Evolutionary conservation across 371 early-diverging fungal species (phyloP), one percentile per base, ranked within the genome.

Genomic region (Apophysomyces sp.): DNA sequence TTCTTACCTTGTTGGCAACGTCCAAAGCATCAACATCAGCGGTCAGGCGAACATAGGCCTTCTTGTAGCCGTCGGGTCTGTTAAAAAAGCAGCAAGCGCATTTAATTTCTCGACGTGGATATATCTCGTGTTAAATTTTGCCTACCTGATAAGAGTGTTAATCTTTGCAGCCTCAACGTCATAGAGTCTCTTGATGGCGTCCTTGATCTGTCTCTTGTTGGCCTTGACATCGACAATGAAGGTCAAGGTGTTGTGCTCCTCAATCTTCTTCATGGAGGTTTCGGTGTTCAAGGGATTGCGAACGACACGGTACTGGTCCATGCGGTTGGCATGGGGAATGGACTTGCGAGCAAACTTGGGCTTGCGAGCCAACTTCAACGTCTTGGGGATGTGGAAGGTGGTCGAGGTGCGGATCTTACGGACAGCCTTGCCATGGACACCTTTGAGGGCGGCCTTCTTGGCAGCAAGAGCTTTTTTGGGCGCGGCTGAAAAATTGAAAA

Each of bases 191-290:
- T 95, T 94, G 69, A 98, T 87, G 61, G 99, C 97, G 66, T 92
- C 90, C 86, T 91, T 94, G 80, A 98, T 98, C 84, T 98, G 95
- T 68, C 89, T 82, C 93, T 99, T 99, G 91, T 96, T 98, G 76
- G 97, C 88, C 66, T 90, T 89, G 67, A 96, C 90, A 71, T 98
- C 97, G 72, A 90, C 89, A 69, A 98, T 80, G 86, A 99, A 98
- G 68, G 96, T 95, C 54, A 99, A 84, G 67, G 99, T 98, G 94
- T 98, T 99, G 86, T 93, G 78, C 75, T 94, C 94, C 89, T 99
- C 99, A 72, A 99, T 96, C 86, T 92, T 92, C 86, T 94, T 94
- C 94, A 97, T 97, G 81, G 98, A 97, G 41, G 92, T 88, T 84
- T 99, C 99, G 69, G 97, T 96, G 88, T 92, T 95, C 60, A 97